Evolutionary conservation across 2,329 filamentous ascomycete genomes (phyloP), one percentile per base, ranked within the genome.

Genomic region (Botrytis squamosa): DNA sequence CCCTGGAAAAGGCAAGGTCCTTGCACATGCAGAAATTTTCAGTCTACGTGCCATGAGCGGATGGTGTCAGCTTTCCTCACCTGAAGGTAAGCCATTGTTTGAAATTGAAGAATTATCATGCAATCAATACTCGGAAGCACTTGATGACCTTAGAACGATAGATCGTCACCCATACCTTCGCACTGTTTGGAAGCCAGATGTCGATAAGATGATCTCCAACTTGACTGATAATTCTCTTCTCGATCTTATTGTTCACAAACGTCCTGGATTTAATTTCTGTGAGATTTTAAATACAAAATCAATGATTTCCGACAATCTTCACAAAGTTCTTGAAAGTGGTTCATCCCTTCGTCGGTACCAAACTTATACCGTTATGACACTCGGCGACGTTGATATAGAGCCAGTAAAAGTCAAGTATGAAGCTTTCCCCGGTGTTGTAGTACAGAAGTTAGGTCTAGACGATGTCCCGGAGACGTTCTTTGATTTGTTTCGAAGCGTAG

Each of bases 141-240:
- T 70, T 25, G 67, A 70, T 44, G 40, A 70, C 9, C n/a, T 70
- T 33, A 55, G 67, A 36, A 70, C 38, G 8, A 36, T 29, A 12
- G 67, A 70, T 66, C 70, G 70, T 64, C 59, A 71, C 12, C 70
- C 60, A n/a, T 71, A 71, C 38, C 59, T 71, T 16, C 44, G 62
- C 9, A 66, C 70, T 40, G n/a, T 65, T 18, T 71, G 70, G 70
- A 71, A 71, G 57, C 70, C 70, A 18, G 70, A 71, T 52, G 12
- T 71, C 20, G 67, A 62, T 6, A 70, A 62, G 38, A 36, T 70
- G 4, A 6, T 4, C 16, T 33, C 52, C 7, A 14, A 46, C 25
- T 36, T 70, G n/a, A 33, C 67, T 42, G 52, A 59, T 46, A 16
- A 62, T 38, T 70, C 67, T 44, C 55, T 70, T 5, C 52, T 70